Evolutionary conservation across 1,284 basidiomycete species (phyloP), one percentile per base, ranked within the genome.

Genomic region (Papiliotrema laurentii): DNA sequence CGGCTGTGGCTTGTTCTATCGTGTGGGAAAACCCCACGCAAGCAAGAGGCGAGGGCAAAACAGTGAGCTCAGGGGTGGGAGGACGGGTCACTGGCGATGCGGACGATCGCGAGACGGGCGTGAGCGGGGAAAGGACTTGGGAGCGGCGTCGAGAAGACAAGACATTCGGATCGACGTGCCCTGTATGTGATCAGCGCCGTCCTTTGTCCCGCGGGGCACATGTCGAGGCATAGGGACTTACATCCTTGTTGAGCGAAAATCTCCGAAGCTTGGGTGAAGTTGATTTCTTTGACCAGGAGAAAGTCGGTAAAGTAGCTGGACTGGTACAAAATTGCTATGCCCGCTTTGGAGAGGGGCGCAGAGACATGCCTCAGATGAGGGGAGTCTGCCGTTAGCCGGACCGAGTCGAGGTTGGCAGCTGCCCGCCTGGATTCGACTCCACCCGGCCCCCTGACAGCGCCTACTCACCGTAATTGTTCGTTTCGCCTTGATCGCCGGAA

Each of bases 251-350:
- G 27, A 1, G 51, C 51, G 44, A 71, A 69, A 49, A 73, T 63
- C 5, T 31, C 43, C 5, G 59, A 52, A 11, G 68, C 63, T 10
- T 51, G 49, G 18, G 59, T 61, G 50, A 68, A 71, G 41, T 67
- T 63, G 2, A 51, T 43, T 28, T 58, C 59, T 43, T 68, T 68
- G 36, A 71, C 87, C 56, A 90, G 81, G 44, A 90, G 83, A 68
- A 87, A 89, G 71, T 90, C 87, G 61, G 85, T 84, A 79, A 84
- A 83, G 68, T 89, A 87, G 10, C 85, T 86, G 4, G 86, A 88
- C 68, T 88, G 87, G 66, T 89, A 90, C 5, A 89, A 75, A 49
- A 89, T 89, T 25, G 85, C 85, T 37, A 90, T 87, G 9, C 86
- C 86, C 30, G 85, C 86, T 22, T 80, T 80, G 4, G 87, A 86